phyloP scores from a whole-genome alignment of 2,329 filamentous ascomycete genomes.

The Penicillium expansum region DNA sequence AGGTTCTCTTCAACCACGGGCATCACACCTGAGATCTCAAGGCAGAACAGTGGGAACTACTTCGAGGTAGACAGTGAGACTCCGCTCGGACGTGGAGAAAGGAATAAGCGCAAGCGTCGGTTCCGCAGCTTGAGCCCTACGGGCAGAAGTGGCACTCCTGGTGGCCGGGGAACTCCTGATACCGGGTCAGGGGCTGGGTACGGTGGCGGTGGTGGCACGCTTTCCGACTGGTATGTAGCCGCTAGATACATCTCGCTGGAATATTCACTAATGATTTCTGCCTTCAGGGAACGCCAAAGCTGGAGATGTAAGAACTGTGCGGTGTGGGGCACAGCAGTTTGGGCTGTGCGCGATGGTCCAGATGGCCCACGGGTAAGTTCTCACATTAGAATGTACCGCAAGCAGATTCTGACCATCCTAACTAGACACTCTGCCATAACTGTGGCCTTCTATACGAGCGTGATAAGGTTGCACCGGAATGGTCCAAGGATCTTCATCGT shows the following conservation, averaged over 20 bases:
- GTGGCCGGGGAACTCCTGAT: constrained; percentile 76
- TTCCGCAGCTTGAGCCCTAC: constrained; percentile 85
- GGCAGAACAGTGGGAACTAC: constrained; percentile 49
- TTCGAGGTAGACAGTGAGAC: constrained; percentile 66
- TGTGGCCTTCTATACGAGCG: constrained; percentile 88
- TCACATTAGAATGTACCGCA: constrained; percentile 2
- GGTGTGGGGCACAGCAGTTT: constrained; percentile 85
- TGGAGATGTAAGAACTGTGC: constrained; percentile 90
- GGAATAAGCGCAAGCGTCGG: constrained; percentile 91
- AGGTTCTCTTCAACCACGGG: constrained; percentile 84
- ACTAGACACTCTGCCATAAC: constrained; percentile 83
- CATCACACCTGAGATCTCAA: constrained; percentile 72
- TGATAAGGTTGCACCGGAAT: constrained; percentile 76
- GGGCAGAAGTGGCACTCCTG: constrained; percentile 65
- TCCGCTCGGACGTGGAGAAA: constrained; percentile 84
- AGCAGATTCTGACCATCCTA: constrained; percentile 18
- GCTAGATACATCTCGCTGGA: not conserved
- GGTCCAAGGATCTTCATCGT: constrained; percentile 68
- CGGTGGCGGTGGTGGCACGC: constrained; percentile 62
- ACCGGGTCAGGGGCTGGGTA: constrained; percentile 60
- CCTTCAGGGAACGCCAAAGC: constrained; percentile 64
- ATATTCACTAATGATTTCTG: constrained; percentile 7
- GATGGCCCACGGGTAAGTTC: constrained; percentile 71
- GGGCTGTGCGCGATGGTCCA: constrained; percentile 92
- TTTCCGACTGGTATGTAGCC: constrained; percentile 59